Conservation (phyloP, 2,329 filamentous ascomycete species). For the Lasiodiplodia sp. region DNA sequence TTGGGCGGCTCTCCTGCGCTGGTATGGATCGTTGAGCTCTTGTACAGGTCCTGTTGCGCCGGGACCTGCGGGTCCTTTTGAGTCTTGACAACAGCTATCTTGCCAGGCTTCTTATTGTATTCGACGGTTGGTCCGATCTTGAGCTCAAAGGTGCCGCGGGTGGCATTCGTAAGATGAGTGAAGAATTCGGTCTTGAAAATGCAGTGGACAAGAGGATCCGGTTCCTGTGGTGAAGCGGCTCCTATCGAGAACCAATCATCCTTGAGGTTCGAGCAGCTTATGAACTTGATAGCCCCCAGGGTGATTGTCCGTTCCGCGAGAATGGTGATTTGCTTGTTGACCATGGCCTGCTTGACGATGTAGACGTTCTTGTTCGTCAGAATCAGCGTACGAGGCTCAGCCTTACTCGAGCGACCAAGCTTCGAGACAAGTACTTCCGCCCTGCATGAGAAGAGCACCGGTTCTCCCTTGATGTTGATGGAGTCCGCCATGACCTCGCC, state of each 20-base stretch:
- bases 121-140: conserved; percentile 78
- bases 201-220: conserved; percentile 92
- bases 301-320: conserved; percentile 81
- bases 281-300: conserved; percentile 85
- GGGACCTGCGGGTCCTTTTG: conserved; percentile 81
- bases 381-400: conserved; percentile 82
- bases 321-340: conserved; percentile 83
- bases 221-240: conserved; percentile 86
- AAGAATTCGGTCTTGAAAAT: conserved; percentile 97
- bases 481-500: conserved; percentile 81
- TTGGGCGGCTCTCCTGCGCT: conserved; percentile 82
- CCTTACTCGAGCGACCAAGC: conserved; percentile 94
- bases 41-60: conserved; percentile 79
- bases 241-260: conserved; percentile 98
- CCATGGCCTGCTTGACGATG: conserved; percentile 82
- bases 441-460: conserved; percentile 86
- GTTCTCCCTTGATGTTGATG: conserved; percentile 77
- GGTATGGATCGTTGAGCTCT: conserved; percentile 90
- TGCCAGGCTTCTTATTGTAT: conserved; percentile 97
- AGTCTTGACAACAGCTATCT: conserved; percentile 86
- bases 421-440: conserved; percentile 91
- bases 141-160: conserved; percentile 81
- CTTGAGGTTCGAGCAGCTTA: conserved; percentile 79
- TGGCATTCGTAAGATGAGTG: conserved; percentile 82
- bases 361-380: conserved; percentile 89